Base-by-base conservation (phyloP, 148 eudicot species). In the Simmondsia chinensis region DNA sequence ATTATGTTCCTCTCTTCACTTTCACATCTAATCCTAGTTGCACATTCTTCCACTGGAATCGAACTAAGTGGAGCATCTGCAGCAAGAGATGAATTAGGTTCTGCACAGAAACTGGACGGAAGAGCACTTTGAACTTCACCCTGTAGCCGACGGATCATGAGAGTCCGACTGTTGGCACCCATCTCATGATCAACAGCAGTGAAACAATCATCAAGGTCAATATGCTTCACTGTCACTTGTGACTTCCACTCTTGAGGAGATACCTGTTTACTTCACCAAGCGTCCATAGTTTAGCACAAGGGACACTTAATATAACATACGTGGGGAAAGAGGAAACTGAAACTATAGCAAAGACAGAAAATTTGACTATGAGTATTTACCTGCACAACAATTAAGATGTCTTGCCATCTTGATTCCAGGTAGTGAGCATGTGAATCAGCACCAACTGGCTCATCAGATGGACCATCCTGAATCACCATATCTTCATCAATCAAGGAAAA, bases 401-500 rank as follows among this genome's bases (percentile, higher is more conserved):
- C 77, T 33, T 65, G 56, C 46, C 70, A 70, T 26, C 52, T 63
- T 50, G 74, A 73, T 36, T 53, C 66, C 20, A 86, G 42, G 66
- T 71, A 72, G 59, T 77, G 94, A 58, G 34, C 65, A 60, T 35
- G 43, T 49, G 64, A 50, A 46, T 61, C 61, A 48, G 24, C 28
- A 48, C 68, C 56, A 48, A 21, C 48, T 42, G 49, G 53, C 49
- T 55, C 68, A 52, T 37, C 43, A 25, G 46, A 38, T 44, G 32
- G 37, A 26, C 49, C 48, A 41, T 56, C 36, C 19, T 38, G 43
- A 59, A 56, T 61, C 34, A 63, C 48, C 21, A 48, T 68, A 45
- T 63, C 79, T 40, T 83, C 88, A 46, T 85, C 97, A 43, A 57
- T 50, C 19, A 89, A 75, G 33, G 84, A 72, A 52, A 79, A 68